A percentile compares a stretch with the other conserved stretches of the same genome.
Conservation (phyloP, 2,329 filamentous ascomycete genomes). For the Xylaria sp. region DNA sequence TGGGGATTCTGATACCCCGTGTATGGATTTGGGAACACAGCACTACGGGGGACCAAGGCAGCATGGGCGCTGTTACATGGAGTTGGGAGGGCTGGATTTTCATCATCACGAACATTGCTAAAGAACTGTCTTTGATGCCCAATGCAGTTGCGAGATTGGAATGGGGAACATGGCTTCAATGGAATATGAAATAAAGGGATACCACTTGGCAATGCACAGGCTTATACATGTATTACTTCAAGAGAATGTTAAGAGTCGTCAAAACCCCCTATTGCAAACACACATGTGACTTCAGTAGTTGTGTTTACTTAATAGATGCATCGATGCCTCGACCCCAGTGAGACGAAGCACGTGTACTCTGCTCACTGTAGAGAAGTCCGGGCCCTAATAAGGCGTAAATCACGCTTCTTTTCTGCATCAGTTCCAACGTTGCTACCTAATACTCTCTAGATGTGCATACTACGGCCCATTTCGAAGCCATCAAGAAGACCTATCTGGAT, state of each 20-base stretch:
- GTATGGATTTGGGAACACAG: background rate
- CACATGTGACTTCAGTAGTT: background rate
- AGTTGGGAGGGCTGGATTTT: background rate
- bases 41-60: background rate
- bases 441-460: background rate
- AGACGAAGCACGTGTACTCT: background rate
- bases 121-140: background rate
- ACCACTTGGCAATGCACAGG: conserved; percentile 6
- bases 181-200: background rate
- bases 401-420: background rate
- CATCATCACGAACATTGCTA: background rate
- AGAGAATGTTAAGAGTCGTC: background rate
- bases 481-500: too few species aligned
- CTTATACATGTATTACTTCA: conserved; percentile 1
- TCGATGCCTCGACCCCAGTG: background rate
- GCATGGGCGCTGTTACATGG: background rate
- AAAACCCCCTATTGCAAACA: background rate
- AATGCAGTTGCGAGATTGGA: background rate
- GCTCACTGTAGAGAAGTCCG: background rate
- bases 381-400: background rate
- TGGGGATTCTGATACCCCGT: background rate
- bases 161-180: background rate
- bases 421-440: background rate
- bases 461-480: too few species aligned
- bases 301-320: background rate